These are phyloP conservation scores for Fragilaria crotonensis DNA, from an alignment of 108 stramenopile genomes.

Conservation along the genomic window DNA sequence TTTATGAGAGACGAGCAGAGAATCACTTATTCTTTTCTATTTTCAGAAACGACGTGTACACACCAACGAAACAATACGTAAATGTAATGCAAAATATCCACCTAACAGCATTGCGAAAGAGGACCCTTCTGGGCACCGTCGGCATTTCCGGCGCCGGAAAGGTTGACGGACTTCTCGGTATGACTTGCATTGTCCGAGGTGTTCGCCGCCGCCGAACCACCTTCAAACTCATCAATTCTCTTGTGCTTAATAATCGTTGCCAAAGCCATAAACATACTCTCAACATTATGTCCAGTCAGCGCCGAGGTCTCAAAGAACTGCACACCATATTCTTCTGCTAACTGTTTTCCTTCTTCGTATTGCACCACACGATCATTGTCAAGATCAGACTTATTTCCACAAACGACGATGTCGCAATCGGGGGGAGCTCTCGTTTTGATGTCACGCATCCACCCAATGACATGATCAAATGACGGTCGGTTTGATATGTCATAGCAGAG, in stretches of 20 bases:
- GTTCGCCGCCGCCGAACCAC: constrained; percentile 6
- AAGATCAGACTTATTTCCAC: constrained; percentile 81
- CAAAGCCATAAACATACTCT: constrained; percentile 83
- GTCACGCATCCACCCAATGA: constrained; percentile 91
- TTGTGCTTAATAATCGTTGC: constrained; percentile 87
- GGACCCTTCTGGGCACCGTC: not conserved
- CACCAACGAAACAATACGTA: too few species aligned
- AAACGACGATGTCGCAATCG: constrained; percentile 81
- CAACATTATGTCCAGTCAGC: constrained; percentile 89
- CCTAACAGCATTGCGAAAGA: constrained; percentile 5
- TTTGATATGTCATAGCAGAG: constrained; percentile 88
- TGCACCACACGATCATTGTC: constrained; percentile 78
- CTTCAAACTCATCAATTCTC: constrained; percentile 71
- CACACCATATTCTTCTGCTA: constrained; percentile 92
- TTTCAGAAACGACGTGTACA: too few species aligned
- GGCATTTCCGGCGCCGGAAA: not conserved
- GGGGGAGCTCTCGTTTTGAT: constrained; percentile 87
- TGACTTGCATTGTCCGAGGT: not conserved
- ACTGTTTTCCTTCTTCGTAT: constrained; percentile 70
- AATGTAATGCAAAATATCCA: too few species aligned
- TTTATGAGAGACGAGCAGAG: too few species aligned
- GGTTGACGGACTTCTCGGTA: constrained; percentile 3
- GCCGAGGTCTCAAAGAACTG: constrained; percentile 96
- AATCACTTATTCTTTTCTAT: too few species aligned
- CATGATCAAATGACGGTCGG: constrained; percentile 85